Percentiles rank a stretch among this genome's conserved stretches.
These are phyloP conservation scores for Triadica sebifera DNA, from an alignment of 345 rosid genomes.

Conservation along the genomic window DNA sequence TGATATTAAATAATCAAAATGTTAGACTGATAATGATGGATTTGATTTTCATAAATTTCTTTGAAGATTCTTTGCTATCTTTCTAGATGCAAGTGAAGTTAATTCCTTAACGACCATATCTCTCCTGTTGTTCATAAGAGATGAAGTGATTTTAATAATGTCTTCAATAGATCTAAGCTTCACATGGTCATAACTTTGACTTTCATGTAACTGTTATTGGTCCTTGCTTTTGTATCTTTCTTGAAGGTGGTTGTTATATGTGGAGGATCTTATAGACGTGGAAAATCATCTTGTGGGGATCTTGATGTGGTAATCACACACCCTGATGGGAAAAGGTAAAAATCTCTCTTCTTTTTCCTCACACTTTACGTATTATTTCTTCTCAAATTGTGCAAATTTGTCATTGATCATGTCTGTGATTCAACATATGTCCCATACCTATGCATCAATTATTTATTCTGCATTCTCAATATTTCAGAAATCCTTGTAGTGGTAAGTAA, in stretches of 20 bases:
- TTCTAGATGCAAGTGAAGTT: background rate
- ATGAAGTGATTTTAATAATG: background rate
- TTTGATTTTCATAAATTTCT: background rate
- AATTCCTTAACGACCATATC: background rate
- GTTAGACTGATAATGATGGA: background rate
- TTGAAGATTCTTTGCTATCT: background rate
- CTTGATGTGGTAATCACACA: slow-evolving; percentile 80
- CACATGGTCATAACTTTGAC: slow-evolving; percentile 12
- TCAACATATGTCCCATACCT: background rate
- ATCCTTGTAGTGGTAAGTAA: background rate
- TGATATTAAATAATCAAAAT: background rate
- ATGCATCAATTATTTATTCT: background rate
- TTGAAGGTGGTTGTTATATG: slow-evolving; percentile 69
- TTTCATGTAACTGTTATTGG: background rate
- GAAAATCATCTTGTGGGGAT: slow-evolving; percentile 94
- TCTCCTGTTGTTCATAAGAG: background rate
- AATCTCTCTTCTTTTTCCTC: background rate
- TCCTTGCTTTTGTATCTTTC: slow-evolving; percentile 14
- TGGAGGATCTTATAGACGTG: slow-evolving; percentile 97
- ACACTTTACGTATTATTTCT: background rate
- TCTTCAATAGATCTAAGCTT: background rate
- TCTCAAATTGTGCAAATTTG: background rate
- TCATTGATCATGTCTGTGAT: too few species aligned
- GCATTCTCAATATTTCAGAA: background rate
- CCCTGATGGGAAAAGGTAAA: slow-evolving; percentile 83